Conservation (phyloP, 2,329 filamentous ascomycete genomes). For the Fusarium bulbicola region DNA sequence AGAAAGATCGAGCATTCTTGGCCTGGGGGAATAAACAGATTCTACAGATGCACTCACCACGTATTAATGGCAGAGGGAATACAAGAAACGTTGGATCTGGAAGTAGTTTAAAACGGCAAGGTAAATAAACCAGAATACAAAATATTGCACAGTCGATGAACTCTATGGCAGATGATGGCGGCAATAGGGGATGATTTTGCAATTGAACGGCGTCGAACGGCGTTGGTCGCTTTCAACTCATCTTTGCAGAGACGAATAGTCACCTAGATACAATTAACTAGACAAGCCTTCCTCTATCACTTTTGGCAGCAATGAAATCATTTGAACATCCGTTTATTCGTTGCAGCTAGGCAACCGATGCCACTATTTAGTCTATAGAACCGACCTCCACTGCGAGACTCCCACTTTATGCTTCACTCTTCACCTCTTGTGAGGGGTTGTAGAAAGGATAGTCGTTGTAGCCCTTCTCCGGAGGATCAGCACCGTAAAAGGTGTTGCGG, state of each 20-base stretch:
- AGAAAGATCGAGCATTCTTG: background rate
- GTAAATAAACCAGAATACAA: background rate
- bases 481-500: constrained; percentile 51
- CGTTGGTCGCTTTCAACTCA: background rate
- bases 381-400: background rate
- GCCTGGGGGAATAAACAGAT: background rate
- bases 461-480: constrained; percentile 33
- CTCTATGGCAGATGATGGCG: rapidly evolving
- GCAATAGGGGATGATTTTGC: background rate
- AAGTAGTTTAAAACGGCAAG: rapidly evolving
- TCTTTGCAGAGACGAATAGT: background rate
- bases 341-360: background rate
- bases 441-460: constrained; percentile 44
- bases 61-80: rapidly evolving
- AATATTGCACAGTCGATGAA: rapidly evolving
- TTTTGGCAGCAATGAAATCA: rapidly evolving
- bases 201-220: background rate
- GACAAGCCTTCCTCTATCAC: background rate
- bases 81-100: background rate
- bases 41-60: background rate
- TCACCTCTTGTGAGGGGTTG: background rate
- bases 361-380: background rate
- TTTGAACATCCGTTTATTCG: background rate
- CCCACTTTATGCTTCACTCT: background rate
- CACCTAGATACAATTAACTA: background rate